Evolutionary conservation across 2,329 filamentous ascomycete genomes (phyloP), one percentile per base, ranked within the genome.

Genomic region (Graphilbum sp.): DNA sequence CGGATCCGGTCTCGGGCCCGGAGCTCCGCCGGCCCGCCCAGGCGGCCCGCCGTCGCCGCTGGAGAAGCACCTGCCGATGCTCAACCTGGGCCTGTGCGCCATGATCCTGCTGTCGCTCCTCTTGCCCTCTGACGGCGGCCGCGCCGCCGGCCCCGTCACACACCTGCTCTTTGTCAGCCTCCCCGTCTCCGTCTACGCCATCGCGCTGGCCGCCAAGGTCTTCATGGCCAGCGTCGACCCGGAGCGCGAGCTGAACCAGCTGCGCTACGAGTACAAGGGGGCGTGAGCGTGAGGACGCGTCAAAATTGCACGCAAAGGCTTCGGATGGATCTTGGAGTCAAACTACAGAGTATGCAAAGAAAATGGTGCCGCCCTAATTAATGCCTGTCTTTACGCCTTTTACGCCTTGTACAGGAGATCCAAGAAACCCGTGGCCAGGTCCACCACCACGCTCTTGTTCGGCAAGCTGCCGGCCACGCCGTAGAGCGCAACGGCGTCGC

Each of bases 401-500:
- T 27, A 42, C 34, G 35, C 32, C 66, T 93, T 93, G 60, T 95
- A 95, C 57, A 95, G 55, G 37, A 90, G 79, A 61, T 96, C 87
- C 53, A 96, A 65, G 59, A 96, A 98, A 1, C 86, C 88, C 47
- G 70, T 83, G 2, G 87, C 88, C 53, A 98, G 61, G 50, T 93
- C 84, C 46, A 84, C 83, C 24, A 98, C 86, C 25, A 98, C 79
- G 48, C 81, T 85, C 71, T 96, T 96, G 56, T 98, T 92, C 1
- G 90, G 90, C 57, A 98, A 60, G 52, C 83, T 92, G 6, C 90
- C 90, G 0, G 90, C 90, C 41, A 98, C 87, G 39, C 90, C 90
- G 58, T 98, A 98, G 44, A 98, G 61, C 5, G 87, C 87, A 2
- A 85, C 83, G 13, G 84, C 76, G 54, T 94, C 83, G 2, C 84